phyloP scores from a whole-genome alignment of 225 moss, liverwort and hornwort species.

The Bryum argenteum region DNA sequence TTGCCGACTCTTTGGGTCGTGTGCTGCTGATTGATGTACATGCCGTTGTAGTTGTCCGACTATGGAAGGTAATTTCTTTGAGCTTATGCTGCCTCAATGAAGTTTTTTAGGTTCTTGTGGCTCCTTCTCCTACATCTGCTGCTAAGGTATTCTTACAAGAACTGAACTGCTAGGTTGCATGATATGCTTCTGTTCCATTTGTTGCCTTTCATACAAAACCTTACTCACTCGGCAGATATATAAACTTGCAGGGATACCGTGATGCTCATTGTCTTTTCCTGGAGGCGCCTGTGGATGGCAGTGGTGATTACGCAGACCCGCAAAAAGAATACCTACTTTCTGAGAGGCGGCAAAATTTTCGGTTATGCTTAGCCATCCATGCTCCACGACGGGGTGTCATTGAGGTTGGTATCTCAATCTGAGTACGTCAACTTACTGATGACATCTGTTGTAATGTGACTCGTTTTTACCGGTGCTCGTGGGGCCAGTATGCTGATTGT shows the following conservation, averaged over 20 bases:
- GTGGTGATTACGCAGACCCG: constrained; percentile 69
- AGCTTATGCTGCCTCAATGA: too few relatives aligned
- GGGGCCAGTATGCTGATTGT: constrained; percentile 11
- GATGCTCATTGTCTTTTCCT: constrained; percentile 97
- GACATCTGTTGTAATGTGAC: constrained; percentile 16
- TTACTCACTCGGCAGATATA: too few relatives aligned
- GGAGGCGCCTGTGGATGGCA: constrained; percentile 89
- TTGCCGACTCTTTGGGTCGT: constrained; percentile 96
- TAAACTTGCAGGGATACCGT: constrained; percentile 81
- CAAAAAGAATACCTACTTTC: constrained; percentile 54
- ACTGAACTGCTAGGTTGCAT: constrained; percentile 9
- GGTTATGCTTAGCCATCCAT: constrained; percentile 93
- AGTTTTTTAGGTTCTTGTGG: neutral
- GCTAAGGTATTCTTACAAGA: constrained; percentile 8
- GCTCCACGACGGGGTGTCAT: constrained; percentile 96
- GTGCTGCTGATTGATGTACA: constrained; percentile 93
- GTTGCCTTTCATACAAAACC: too few relatives aligned
- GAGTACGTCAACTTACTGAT: constrained; percentile 12
- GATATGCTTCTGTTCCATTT: neutral
- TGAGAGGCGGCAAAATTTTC: constrained; percentile 71
- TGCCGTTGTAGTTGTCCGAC: constrained; percentile 96
- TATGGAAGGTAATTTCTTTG: constrained; percentile 78
- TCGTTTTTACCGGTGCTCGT: constrained; percentile 7
- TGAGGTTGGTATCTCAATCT: constrained; percentile 56
- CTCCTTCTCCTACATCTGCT: constrained; percentile 10